These are phyloP conservation scores for Podospora conica DNA, from an alignment of 495 filamentous ascomycete species.

Conservation along the genomic window DNA sequence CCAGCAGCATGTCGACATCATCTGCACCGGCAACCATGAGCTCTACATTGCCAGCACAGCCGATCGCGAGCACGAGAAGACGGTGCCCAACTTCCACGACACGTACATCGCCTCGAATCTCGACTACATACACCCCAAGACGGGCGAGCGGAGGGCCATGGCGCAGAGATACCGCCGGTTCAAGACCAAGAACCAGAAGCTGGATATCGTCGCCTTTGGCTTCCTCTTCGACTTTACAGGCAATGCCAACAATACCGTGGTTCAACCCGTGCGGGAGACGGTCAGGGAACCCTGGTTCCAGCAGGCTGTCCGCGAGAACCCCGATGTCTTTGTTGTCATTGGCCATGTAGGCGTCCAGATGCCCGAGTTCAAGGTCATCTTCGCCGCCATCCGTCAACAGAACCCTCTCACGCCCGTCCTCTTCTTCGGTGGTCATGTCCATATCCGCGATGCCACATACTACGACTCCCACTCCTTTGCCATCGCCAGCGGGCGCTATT, in stretches of 20 bases:
- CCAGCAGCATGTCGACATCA: constrained; percentile 73
- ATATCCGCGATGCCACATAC: constrained; percentile 76
- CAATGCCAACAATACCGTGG: constrained; percentile 82
- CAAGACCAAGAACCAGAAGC: constrained; percentile 76
- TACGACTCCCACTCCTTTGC: constrained; percentile 79
- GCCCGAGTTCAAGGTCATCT: constrained; percentile 69
- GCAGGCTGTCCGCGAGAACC: constrained; percentile 71
- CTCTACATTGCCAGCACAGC: constrained; percentile 77
- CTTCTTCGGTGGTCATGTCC: constrained; percentile 89
- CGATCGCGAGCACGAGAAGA: constrained; percentile 65
- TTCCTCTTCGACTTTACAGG: constrained; percentile 91
- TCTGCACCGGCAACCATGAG: constrained; percentile 93
- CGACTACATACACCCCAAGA: constrained; percentile 71
- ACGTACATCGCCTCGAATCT: constrained; percentile 86
- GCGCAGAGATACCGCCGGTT: constrained; percentile 82
- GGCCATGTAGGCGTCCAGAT: constrained; percentile 83
- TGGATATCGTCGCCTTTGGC: constrained; percentile 81
- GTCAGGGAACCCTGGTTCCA: constrained; percentile 88
- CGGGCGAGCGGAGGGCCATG: constrained; percentile 64
- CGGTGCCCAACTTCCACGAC: constrained; percentile 69
- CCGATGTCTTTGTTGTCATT: constrained; percentile 82
- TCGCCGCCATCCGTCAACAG: constrained; percentile 66
- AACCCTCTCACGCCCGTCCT: constrained; percentile 80
- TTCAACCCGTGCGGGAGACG: constrained; percentile 69
- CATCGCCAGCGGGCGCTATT: constrained; percentile 86